A percentile compares a stretch with the other conserved stretches of the same genome.
phyloP scores from a whole-genome alignment of 2,329 filamentous ascomycete species.

The Talaromyces sp. region DNA sequence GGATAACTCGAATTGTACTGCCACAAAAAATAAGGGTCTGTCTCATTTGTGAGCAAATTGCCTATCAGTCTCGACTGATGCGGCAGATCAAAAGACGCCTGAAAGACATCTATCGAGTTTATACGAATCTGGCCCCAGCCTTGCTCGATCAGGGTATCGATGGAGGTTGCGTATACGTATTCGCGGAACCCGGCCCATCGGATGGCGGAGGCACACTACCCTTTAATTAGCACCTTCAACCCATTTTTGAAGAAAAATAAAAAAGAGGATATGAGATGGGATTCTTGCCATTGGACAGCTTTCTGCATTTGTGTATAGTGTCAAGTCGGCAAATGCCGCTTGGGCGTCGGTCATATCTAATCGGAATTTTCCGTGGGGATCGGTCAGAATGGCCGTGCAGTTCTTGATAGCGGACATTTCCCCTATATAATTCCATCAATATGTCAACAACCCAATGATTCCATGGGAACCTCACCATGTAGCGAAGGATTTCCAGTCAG shows the following conservation, averaged over 20 bases:
- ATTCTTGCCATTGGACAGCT: conserved; percentile 42
- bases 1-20: conserved; percentile 45
- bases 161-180: conserved; percentile 53
- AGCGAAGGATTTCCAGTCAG: conserved; percentile 51
- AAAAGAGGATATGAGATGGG: background rate
- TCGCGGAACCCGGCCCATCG: conserved; percentile 55
- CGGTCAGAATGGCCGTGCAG: conserved; percentile 50
- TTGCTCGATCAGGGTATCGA: conserved; percentile 41
- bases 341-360: conserved; percentile 42
- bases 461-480: conserved; percentile 41
- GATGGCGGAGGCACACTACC: conserved; percentile 53
- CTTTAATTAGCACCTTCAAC: background rate
- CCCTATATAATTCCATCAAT: conserved; percentile 21
- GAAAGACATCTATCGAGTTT: conserved; percentile 47
- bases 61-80: conserved; percentile 38
- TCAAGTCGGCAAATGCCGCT: conserved; percentile 48
- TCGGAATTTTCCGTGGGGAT: conserved; percentile 45
- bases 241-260: background rate
- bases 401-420: conserved; percentile 56
- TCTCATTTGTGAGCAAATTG: conserved; percentile 51
- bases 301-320: conserved; percentile 57
- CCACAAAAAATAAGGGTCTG: conserved; percentile 46
- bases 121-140: conserved; percentile 27
- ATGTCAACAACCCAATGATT: background rate
- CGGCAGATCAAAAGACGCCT: conserved; percentile 6